Evolutionary conservation across 1,284 basidiomycete genomes (phyloP).

Genomic region (Athelia sp.): DNA sequence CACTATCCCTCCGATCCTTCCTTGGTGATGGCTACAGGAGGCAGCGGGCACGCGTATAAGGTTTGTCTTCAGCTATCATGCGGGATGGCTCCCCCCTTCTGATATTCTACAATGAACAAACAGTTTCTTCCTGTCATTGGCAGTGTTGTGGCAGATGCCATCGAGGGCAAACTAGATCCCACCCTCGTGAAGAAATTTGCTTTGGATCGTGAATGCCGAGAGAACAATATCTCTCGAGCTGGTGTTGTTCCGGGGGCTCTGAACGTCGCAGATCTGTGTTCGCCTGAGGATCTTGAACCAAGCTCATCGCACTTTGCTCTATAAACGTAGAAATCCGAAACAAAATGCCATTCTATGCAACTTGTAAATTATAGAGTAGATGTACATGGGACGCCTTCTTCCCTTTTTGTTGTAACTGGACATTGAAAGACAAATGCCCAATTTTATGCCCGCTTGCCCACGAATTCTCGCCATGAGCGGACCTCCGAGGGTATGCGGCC

Average conservation of each 20-base stretch:
- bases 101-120: neutral
- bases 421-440: no score
- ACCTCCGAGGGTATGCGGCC: constrained; percentile 93
- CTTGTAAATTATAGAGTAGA: constrained; percentile 2
- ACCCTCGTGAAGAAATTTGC: constrained; percentile 51
- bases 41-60: constrained; percentile 83
- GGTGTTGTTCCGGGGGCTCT: constrained; percentile 30
- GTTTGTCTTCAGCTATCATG: constrained; percentile 25
- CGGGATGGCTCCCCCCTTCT: neutral
- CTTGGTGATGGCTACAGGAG: constrained; percentile 70
- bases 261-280: constrained; percentile 43
- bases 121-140: constrained; percentile 86
- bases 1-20: constrained; percentile 50
- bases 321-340: no score
- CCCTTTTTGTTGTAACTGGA: constrained; percentile 1
- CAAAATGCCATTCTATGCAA: no score
- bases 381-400: neutral
- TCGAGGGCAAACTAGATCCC: constrained; percentile 58
- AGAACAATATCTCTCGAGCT: constrained; percentile 29
- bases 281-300: constrained; percentile 37
- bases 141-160: constrained; percentile 62
- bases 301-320: no score
- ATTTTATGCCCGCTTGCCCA: constrained; percentile 62
- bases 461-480: constrained; percentile 86
- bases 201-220: constrained; percentile 30